Percentiles rank a stretch among this genome's conserved stretches.
Evolutionary conservation across 108 stramenopile genomes (phyloP).

Genomic region (Pseudonitzschia multiseries): DNA sequence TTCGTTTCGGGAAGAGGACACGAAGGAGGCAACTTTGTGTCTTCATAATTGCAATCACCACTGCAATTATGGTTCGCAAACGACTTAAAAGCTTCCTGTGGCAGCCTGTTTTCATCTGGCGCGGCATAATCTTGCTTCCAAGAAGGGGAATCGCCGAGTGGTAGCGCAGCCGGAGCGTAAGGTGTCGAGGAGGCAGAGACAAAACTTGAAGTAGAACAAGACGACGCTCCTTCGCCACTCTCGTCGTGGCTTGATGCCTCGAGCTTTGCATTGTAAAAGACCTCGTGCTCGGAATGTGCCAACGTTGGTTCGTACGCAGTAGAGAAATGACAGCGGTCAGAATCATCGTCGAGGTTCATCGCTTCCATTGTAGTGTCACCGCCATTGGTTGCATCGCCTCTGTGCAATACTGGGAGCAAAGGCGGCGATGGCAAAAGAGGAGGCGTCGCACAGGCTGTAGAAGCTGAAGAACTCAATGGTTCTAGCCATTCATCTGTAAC

Average conservation of each 20-base stretch:
- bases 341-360: slow-evolving; percentile 25
- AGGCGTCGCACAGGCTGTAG: slow-evolving; percentile 18
- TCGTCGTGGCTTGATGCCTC: slow-evolving; percentile 26
- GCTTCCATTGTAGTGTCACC: slow-evolving; percentile 21
- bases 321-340: background rate
- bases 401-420: background rate
- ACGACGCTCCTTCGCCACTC: background rate
- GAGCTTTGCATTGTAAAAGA: slow-evolving; percentile 25
- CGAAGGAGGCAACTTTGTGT: background rate
- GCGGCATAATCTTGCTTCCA: background rate
- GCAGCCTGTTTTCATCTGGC: background rate
- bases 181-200: background rate
- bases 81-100: no score
- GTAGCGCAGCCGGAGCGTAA: slow-evolving; percentile 1
- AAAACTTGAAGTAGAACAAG: slow-evolving; percentile 4
- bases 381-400: background rate
- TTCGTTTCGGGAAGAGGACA: background rate
- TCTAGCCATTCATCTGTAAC: slow-evolving; percentile 81
- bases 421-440: slow-evolving; percentile 17
- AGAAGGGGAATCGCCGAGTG: no score
- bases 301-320: background rate
- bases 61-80: background rate
- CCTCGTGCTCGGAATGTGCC: background rate
- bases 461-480: slow-evolving; percentile 20
- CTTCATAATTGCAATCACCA: background rate